phyloP scores from a whole-genome alignment of 257 asterid genomes.

The Coffea canephora region DNA sequence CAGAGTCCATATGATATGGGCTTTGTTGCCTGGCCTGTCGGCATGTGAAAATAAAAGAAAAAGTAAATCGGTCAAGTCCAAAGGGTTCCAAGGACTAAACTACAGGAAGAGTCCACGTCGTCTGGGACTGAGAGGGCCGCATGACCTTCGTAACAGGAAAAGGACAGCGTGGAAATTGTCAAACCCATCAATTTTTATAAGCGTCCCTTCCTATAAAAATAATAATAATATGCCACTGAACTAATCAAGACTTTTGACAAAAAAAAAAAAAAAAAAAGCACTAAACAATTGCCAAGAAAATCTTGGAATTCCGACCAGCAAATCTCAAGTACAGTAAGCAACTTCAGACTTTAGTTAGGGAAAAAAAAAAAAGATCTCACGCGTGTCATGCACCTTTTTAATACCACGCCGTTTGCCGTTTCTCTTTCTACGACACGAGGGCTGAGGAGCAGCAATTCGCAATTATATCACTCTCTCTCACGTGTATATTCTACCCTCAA shows the following conservation, averaged over 20 bases:
- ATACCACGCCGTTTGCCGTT: conserved; percentile 5
- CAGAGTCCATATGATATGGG: too few species aligned
- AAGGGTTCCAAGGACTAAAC: background rate
- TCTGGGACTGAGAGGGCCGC: background rate
- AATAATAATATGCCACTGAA: background rate
- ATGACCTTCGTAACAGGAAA: background rate
- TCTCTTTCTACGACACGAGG: background rate
- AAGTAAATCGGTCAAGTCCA: too few species aligned
- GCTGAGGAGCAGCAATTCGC: background rate
- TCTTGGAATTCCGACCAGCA: conserved; percentile 26
- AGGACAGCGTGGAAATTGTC: background rate
- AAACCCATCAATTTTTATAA: too few species aligned
- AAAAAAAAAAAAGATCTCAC: background rate
- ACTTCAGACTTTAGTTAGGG: conserved; percentile 16
- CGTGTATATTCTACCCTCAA: conserved; percentile 12
- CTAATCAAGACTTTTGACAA: background rate
- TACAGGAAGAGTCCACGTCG: too few species aligned
- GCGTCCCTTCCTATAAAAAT: background rate
- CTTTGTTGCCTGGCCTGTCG: too few species aligned
- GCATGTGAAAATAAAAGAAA: too few species aligned
- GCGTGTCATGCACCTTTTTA: conserved; percentile 15
- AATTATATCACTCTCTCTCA: conserved; percentile 5
- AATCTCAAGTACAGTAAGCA: conserved; percentile 21
- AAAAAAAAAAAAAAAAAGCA: conserved; percentile 12
- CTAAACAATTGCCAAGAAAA: conserved; percentile 10